Evolutionary conservation across 257 asterid genomes (phyloP), one percentile per base, ranked within the genome.

Genomic region (Mentha longifolia): DNA sequence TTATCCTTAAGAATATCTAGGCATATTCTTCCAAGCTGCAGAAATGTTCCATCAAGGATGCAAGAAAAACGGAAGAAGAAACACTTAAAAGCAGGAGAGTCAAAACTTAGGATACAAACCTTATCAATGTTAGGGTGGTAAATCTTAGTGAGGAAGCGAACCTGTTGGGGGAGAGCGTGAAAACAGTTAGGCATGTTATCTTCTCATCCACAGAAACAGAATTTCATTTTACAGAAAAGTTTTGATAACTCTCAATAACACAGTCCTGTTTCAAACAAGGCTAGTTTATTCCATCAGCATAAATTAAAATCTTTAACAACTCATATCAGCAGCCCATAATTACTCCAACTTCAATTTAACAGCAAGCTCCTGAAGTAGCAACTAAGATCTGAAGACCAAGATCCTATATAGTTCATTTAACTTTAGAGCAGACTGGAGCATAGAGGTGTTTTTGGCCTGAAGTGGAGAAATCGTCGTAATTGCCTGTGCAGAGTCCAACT

Each of bases 81-180:
- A 39, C 33, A 35, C 25, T n/a, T 65, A 49, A 71, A 52, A 39
- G 8, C 28, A 25, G 71, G 41, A 58, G 30, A 65, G 46, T 28
- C 17, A 10, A 62, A 82, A 58, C 49, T 20, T 25, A 51, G 59
- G 72, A 56, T 59, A 73, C 89, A 66, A 67, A 87, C 99, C 99
- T 95, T 95, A 68, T 95, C 99, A 74, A 95, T 95, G 84, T 95
- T 95, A n/a, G 99, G 98, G 82, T 92, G 99, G 89, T 95, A 95
- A 72, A 95, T 95, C 83, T 95, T 95, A 72, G 99, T 95, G 68
- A 95, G 97, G 88, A 95, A 95, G 63, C 98, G 97, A 81, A 95
- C 99, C 99, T 95, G 91, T 78, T 30, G 72, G 65, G 46, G 69
- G 45, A 71, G 42, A 60, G 51, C 55, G 57, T 20, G 50, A 56